Conservation (phyloP, 192 early-diverging fungal genomes). For the Gonapodya prolifera region DNA sequence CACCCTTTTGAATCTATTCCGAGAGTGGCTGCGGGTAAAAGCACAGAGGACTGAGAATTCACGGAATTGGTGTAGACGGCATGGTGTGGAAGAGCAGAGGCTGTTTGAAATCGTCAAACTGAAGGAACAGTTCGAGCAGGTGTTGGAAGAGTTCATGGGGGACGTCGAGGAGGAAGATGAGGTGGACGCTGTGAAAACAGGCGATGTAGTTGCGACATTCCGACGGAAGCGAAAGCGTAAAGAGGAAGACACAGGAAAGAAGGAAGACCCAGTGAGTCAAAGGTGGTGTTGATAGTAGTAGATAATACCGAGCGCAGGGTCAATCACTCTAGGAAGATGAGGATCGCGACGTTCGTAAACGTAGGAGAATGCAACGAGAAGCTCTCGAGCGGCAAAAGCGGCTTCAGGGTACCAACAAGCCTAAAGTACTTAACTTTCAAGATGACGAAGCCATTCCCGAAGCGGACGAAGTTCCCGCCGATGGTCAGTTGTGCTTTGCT, state of each 20-base stretch:
- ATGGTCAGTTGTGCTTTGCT: neutral
- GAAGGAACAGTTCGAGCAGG: constrained; percentile 47
- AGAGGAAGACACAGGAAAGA: no score
- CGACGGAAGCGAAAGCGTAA: neutral
- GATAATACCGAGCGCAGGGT: no score
- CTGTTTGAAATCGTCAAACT: constrained; percentile 60
- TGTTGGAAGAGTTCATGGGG: constrained; percentile 29
- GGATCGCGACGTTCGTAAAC: constrained; percentile 20
- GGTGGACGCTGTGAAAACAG: constrained; percentile 11
- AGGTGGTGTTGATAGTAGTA: no score
- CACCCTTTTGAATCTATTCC: constrained; percentile 47
- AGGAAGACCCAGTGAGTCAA: no score
- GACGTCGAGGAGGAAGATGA: constrained; percentile 10
- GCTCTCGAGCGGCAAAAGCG: constrained; percentile 28
- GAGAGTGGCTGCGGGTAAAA: constrained; percentile 44
- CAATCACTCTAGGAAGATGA: constrained; percentile 15
- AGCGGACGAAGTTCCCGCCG: constrained; percentile 3
- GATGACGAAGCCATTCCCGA: constrained; percentile 18
- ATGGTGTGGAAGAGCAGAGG: constrained; percentile 58
- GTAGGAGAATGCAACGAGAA: constrained; percentile 17
- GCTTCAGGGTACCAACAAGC: constrained; percentile 15
- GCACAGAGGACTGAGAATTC: constrained; percentile 31
- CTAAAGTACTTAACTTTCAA: constrained; percentile 25
- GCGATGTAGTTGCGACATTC: neutral
- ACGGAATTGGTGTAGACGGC: constrained; percentile 37